phyloP scores from a whole-genome alignment of 163 green algal genomes.

The Volvox carteri region DNA sequence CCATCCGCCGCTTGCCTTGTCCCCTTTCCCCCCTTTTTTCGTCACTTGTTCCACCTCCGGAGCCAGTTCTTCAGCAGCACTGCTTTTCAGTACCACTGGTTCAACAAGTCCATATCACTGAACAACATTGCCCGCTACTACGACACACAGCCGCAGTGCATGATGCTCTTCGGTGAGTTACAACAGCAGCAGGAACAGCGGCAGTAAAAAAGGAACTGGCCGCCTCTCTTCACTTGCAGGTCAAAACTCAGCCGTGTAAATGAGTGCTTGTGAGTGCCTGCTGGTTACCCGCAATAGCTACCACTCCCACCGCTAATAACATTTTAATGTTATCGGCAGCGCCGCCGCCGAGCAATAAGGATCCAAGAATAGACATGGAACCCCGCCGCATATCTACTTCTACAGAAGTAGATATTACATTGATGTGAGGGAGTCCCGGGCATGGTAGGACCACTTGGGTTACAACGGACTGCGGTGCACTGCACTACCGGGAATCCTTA shows the following conservation, averaged over 20 bases:
- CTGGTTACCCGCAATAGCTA: too few species aligned
- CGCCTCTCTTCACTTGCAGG: neutral
- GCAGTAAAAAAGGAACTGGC: neutral
- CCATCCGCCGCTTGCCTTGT: neutral
- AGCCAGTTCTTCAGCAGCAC: slow-evolving; percentile 48
- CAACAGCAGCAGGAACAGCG: neutral
- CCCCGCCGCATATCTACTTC: too few species aligned
- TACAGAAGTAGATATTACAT: too few species aligned
- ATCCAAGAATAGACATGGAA: neutral
- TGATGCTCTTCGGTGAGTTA: slow-evolving; percentile 51
- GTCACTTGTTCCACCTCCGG: too few species aligned
- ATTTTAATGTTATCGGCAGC: neutral
- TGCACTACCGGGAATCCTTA: too few species aligned
- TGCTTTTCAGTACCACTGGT: slow-evolving; percentile 53
- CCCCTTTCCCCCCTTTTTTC: too few species aligned
- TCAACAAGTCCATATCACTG: slow-evolving; percentile 40
- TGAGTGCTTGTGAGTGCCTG: too few species aligned
- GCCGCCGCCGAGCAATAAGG: neutral
- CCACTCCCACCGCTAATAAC: neutral
- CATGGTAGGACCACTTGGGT: too few species aligned
- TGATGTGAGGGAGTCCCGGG: too few species aligned
- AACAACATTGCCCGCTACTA: slow-evolving; percentile 34
- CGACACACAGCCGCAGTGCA: slow-evolving; percentile 43
- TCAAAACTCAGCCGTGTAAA: too few species aligned
- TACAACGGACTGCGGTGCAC: too few species aligned